phyloP scores from a whole-genome alignment of 164 flowering plant genomes.

The Hamamelis virginiana region DNA sequence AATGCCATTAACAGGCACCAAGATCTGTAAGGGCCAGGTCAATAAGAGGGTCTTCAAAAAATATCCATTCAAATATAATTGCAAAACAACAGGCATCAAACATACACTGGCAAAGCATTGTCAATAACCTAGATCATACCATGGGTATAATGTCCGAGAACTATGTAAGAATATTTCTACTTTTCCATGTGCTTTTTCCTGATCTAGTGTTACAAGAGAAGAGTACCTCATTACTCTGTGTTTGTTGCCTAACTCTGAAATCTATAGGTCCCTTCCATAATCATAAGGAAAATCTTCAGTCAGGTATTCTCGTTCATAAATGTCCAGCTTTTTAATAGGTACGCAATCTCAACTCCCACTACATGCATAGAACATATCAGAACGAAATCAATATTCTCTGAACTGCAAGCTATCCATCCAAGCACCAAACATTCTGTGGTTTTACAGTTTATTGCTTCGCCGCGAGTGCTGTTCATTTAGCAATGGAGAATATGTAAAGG shows the following conservation, averaged over 20 bases:
- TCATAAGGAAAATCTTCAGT: constrained; percentile 61
- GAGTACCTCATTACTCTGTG: neutral
- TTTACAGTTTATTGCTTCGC: constrained; percentile 66
- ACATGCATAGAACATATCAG: neutral
- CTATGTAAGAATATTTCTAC: constrained; percentile 39
- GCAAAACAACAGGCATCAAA: constrained; percentile 71
- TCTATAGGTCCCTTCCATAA: constrained; percentile 64
- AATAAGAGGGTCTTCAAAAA: constrained; percentile 61
- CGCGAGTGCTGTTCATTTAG: constrained; percentile 92
- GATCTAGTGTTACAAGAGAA: neutral
- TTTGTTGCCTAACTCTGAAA: constrained; percentile 6
- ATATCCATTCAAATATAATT: constrained; percentile 51
- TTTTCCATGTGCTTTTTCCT: neutral
- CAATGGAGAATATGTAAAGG: constrained; percentile 79
- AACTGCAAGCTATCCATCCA: neutral
- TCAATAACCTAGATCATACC: constrained; percentile 44
- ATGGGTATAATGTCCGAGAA: constrained; percentile 50
- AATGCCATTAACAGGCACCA: constrained; percentile 54
- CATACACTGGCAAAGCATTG: constrained; percentile 78
- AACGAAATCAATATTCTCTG: neutral
- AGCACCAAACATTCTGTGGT: neutral
- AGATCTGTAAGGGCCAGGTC: constrained; percentile 61
- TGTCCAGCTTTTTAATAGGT: constrained; percentile 85
- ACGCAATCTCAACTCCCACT: constrained; percentile 4
- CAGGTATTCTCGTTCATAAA: constrained; percentile 82